Evolutionary conservation across 106 monocot genomes (phyloP).

Genomic region (Dioscorea zingiberensis): DNA sequence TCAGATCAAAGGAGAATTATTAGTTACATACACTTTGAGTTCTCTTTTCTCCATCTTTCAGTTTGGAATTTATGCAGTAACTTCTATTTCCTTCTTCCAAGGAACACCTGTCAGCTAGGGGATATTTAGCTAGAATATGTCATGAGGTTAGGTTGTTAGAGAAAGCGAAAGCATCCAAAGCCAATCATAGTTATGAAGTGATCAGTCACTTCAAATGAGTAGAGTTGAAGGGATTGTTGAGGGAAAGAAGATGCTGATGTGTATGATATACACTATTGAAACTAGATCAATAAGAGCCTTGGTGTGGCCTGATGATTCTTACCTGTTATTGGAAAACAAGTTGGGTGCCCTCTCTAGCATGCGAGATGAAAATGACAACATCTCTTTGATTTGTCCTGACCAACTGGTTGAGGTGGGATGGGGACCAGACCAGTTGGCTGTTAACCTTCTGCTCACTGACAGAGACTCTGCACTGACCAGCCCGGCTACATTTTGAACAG

Average conservation of each 20-base stretch:
- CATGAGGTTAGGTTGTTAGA: too few relatives aligned
- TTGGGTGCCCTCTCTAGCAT: background rate
- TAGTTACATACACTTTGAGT: too few relatives aligned
- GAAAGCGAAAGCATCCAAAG: too few relatives aligned
- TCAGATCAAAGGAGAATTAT: too few relatives aligned
- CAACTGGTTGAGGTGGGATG: background rate
- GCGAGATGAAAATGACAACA: background rate
- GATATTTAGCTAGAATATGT: too few relatives aligned
- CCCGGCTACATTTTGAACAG: background rate
- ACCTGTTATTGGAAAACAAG: background rate
- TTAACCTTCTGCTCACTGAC: background rate
- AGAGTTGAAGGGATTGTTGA: background rate
- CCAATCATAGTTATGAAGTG: too few relatives aligned
- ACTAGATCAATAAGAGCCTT: background rate
- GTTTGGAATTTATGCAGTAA: too few relatives aligned
- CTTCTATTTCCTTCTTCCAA: too few relatives aligned
- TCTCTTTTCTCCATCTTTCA: too few relatives aligned
- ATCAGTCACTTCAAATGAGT: background rate
- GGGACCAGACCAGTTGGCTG: background rate
- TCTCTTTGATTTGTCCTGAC: background rate
- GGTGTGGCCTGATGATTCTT: background rate
- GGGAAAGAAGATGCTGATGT: slow-evolving; percentile 3
- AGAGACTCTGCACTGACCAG: background rate
- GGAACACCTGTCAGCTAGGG: too few relatives aligned
- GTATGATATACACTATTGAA: background rate